Conservation (phyloP, 176 grass and related monocot species). For the Tillandsia leiboldiana region DNA sequence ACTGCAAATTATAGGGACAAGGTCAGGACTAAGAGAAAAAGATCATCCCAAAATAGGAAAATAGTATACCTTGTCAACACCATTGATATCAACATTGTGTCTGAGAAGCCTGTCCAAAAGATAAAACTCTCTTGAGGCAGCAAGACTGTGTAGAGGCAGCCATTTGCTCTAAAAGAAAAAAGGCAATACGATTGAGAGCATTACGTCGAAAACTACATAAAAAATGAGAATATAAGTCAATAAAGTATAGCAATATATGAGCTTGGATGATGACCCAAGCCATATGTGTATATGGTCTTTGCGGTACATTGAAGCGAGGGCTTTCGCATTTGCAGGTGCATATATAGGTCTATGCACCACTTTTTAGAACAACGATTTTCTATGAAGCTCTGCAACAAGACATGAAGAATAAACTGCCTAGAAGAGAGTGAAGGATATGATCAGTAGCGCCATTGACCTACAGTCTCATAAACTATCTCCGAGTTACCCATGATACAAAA, state of each 20-base stretch:
- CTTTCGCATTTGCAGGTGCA: too few species aligned
- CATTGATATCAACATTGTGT: slow-evolving; percentile 71
- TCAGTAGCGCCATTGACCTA: slow-evolving; percentile 90
- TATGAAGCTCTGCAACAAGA: too few species aligned
- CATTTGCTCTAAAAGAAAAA: slow-evolving; percentile 67
- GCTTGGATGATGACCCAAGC: too few species aligned
- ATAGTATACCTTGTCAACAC: slow-evolving; percentile 59
- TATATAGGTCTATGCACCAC: too few species aligned
- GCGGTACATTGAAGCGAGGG: too few species aligned
- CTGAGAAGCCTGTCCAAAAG: slow-evolving; percentile 69
- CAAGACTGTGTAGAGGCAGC: slow-evolving; percentile 69
- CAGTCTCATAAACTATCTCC: slow-evolving; percentile 16
- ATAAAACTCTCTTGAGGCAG: slow-evolving; percentile 89
- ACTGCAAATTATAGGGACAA: neutral
- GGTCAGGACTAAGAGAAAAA: neutral
- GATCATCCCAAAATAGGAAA: neutral
- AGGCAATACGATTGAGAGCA: slow-evolving; percentile 2
- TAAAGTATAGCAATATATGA: too few species aligned
- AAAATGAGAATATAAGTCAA: neutral
- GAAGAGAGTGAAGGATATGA: slow-evolving; percentile 81
- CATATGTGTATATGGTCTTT: too few species aligned
- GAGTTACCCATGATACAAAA: neutral
- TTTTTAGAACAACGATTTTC: too few species aligned
- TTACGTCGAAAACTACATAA: neutral
- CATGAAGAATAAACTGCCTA: slow-evolving; percentile 12